These are phyloP conservation scores for Licmophora abbreviata DNA, from an alignment of 108 stramenopile species.

Conservation along the genomic window DNA sequence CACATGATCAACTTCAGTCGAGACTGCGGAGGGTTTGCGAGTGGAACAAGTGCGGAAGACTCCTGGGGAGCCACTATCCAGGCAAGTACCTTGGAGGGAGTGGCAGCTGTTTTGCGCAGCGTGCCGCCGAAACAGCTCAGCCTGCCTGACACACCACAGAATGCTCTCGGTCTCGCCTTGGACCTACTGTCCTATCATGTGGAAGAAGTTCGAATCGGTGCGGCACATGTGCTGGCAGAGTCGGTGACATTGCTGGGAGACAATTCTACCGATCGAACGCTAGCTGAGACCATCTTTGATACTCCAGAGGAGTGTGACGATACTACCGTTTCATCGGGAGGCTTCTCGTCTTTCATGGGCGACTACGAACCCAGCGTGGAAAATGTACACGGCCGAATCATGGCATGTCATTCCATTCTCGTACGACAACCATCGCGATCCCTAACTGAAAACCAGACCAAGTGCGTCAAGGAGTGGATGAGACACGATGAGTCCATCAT, in stretches of 20 bases:
- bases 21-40: no score
- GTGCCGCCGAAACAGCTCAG: neutral
- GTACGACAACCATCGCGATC: neutral
- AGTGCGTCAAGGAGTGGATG: conserved; percentile 1
- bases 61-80: neutral
- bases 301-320: neutral
- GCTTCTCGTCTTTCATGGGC: neutral
- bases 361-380: neutral
- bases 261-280: neutral
- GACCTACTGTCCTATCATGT: neutral
- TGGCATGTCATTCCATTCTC: conserved; percentile 3
- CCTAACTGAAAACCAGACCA: neutral
- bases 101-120: neutral
- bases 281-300: neutral
- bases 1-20: no score
- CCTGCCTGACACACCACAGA: conserved; percentile 1
- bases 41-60: neutral
- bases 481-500: conserved; percentile 29
- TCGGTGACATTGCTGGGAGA: conserved; percentile 4
- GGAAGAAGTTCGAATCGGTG: conserved; percentile 6
- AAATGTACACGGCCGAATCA: conserved; percentile 2
- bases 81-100: neutral
- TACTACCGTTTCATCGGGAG: neutral
- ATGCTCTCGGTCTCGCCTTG: neutral
- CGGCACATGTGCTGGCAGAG: conserved; percentile 1